Conservation (phyloP, 2,329 filamentous ascomycete genomes). For the Cladosporium sp. region DNA sequence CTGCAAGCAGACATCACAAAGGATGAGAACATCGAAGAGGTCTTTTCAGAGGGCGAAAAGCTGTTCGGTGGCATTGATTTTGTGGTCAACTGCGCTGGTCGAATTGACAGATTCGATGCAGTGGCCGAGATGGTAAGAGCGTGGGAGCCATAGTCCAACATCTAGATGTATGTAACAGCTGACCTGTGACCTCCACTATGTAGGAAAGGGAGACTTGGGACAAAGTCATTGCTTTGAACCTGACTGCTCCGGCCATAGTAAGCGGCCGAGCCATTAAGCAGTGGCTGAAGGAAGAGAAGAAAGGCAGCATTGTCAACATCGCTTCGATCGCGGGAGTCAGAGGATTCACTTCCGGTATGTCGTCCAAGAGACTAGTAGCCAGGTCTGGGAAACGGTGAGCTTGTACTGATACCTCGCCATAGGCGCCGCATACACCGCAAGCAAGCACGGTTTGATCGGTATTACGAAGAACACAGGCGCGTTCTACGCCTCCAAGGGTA, state of each 20-base stretch:
- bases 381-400: background rate
- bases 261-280: constrained; percentile 55
- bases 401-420: constrained; percentile 20
- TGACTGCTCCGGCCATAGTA: constrained; percentile 58
- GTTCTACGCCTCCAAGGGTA: constrained; percentile 57
- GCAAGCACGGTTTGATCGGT: constrained; percentile 58
- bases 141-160: background rate
- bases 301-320: constrained; percentile 57
- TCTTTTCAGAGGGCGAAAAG: constrained; percentile 41
- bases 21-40: constrained; percentile 38
- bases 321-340: constrained; percentile 50
- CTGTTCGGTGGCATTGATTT: constrained; percentile 56
- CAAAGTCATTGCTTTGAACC: constrained; percentile 57
- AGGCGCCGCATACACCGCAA: constrained; percentile 56
- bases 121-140: constrained; percentile 45
- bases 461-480: constrained; percentile 61
- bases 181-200: background rate
- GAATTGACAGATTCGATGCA: constrained; percentile 60
- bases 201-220: constrained; percentile 53
- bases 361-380: constrained; percentile 2
- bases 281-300: constrained; percentile 48
- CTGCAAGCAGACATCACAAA: constrained; percentile 44
- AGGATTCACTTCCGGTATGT: constrained; percentile 46
- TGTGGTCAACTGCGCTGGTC: constrained; percentile 55
- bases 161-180: background rate